Base-by-base conservation (phyloP, 2,329 filamentous ascomycete genomes). In the Oidium heveae region DNA sequence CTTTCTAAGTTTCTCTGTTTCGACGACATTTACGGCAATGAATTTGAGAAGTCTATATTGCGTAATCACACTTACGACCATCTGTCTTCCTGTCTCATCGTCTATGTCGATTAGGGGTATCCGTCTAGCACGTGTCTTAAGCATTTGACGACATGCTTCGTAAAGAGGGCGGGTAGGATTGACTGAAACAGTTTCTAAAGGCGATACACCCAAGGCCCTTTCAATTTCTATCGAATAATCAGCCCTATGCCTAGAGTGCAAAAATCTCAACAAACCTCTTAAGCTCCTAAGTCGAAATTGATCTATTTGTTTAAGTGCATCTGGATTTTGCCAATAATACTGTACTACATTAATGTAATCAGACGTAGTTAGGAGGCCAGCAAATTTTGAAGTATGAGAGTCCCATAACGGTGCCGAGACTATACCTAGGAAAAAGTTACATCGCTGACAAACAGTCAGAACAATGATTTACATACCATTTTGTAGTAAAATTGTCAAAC, bases 301-400 rank as follows among this genome's bases (percentile, higher is more conserved):
- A 61, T 96, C 91, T 62, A 98, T 84, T 65, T 89, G 81, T 60
- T 81, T 79, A 57, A 96, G 76, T 56, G 88, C 84, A 60, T 94
- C 86, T 2, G 89, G 91, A 62, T 91, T 93, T 68, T 96, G 88
- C 74, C 87, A 95, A 72, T 98, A 96, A 69, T 98, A 98, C 67
- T 96, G 89, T 43, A 98, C 94, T 56, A 98, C 83, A 65, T 98
- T 98, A 70, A 98, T 93, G 67, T 91, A 98, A 69, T 98, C 91
- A 57, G 87, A 94, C 58, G 87, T 91, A 32, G 91, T 98, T 60
- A 98, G 74, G 52, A 98, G 77, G 41, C 91, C 91, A 43, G 89
- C 91, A 68, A 96, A 98, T 37, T 84, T 86, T 28, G 88, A 94
- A 4, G 82, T 85, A 60, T 84, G 82, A 28, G 89, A 95, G 68